Conservation (phyloP, 345 rosid genomes). For the Eutrema heterophyllum region DNA sequence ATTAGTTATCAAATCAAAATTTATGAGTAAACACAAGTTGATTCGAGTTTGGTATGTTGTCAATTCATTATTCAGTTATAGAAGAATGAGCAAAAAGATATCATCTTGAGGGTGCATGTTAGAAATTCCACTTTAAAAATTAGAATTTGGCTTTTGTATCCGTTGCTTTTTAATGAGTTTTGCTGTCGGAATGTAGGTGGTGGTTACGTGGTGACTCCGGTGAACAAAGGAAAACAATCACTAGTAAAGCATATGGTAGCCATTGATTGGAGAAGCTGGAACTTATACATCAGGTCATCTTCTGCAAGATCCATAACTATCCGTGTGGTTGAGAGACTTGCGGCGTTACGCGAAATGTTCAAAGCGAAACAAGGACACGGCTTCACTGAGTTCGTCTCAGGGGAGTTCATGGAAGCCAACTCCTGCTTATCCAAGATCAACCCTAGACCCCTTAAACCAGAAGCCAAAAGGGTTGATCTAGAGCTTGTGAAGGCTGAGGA, state of each 20-base stretch:
- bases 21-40: neutral
- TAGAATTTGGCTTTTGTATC: neutral
- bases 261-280: slow-evolving; percentile 90
- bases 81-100: too few species aligned
- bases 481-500: slow-evolving; percentile 32
- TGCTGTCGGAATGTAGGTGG: slow-evolving; percentile 51
- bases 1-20: neutral
- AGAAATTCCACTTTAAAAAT: too few species aligned
- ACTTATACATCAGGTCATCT: slow-evolving; percentile 52
- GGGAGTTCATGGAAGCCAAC: slow-evolving; percentile 35
- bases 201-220: slow-evolving; percentile 82
- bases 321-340: slow-evolving; percentile 77
- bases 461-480: slow-evolving; percentile 12
- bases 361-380: slow-evolving; percentile 49
- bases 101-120: too few species aligned
- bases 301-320: slow-evolving; percentile 68
- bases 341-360: slow-evolving; percentile 82
- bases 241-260: slow-evolving; percentile 92
- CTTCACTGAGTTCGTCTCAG: slow-evolving; percentile 38
- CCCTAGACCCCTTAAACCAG: slow-evolving; percentile 26
- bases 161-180: neutral
- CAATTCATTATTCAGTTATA: too few species aligned
- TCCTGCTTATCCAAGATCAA: slow-evolving; percentile 29
- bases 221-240: slow-evolving; percentile 62
- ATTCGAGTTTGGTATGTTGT: neutral